A percentile compares a stretch with the other conserved stretches of the same genome.
Conservation (phyloP, 2,329 filamentous ascomycete genomes). For the Emmonsia crescens region DNA sequence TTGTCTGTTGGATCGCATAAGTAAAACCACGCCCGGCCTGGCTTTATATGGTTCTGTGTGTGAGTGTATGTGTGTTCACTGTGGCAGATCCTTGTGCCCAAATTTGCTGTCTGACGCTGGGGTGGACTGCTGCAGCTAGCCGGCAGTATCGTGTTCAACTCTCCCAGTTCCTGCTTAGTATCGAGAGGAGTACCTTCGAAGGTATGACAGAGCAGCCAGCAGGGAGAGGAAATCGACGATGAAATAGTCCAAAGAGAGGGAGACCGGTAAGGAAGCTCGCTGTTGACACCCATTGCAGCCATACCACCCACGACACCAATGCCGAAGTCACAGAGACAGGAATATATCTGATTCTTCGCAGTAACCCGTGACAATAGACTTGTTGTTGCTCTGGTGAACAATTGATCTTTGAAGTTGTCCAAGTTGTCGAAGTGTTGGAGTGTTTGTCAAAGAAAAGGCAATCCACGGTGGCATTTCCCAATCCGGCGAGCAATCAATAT, state of each 20-base stretch:
- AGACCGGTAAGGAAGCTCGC: background rate
- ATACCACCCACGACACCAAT: background rate
- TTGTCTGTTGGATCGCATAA: background rate
- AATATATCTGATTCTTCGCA: background rate
- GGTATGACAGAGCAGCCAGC: background rate
- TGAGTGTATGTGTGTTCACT: background rate
- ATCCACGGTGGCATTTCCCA: background rate
- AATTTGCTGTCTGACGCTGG: background rate
- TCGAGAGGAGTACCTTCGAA: background rate
- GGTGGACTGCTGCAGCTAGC: background rate
- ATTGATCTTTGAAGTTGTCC: background rate
- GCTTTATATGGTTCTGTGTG: background rate
- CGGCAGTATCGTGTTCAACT: background rate
- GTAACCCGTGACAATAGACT: background rate
- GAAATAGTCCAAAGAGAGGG: background rate
- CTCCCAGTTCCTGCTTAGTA: background rate
- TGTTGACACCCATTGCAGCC: background rate
- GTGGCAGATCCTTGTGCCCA: constrained; percentile 2
- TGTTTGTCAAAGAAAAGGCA: background rate
- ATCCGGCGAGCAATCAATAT: constrained; percentile 5
- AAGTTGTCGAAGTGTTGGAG: background rate
- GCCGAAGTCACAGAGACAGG: background rate
- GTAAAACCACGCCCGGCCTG: background rate
- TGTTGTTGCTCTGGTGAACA: background rate
- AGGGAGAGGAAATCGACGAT: background rate